These are phyloP conservation scores for Hericium rajendrae DNA, from an alignment of 768 basidiomycete species.

Conservation along the genomic window DNA sequence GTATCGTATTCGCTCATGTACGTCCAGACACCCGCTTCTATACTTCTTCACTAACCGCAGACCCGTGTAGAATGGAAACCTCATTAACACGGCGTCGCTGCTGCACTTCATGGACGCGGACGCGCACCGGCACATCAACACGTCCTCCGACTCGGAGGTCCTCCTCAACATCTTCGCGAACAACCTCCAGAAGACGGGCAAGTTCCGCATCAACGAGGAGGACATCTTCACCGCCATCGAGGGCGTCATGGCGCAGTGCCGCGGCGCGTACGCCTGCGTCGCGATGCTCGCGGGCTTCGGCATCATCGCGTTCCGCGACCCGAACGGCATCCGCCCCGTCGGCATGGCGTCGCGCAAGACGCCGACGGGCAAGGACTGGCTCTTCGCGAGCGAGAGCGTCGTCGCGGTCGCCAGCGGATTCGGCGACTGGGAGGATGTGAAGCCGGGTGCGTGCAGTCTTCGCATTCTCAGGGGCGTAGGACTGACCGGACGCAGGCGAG, in stretches of 20 bases:
- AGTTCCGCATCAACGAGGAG: constrained; percentile 98
- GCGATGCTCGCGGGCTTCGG: constrained; percentile 99
- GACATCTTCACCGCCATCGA: constrained; percentile 95
- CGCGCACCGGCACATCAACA: constrained; percentile 98
- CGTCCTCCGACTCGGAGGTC: constrained; percentile 94
- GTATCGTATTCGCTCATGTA: constrained; percentile 96
- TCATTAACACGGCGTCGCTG: constrained; percentile 85
- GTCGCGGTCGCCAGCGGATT: constrained; percentile 94
- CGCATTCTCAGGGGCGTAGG: background rate
- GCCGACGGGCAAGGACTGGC: constrained; percentile 68
- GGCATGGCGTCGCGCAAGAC: constrained; percentile 70
- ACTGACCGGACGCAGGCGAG: constrained; percentile 50
- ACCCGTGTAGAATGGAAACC: constrained; percentile 79
- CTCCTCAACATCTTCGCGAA: constrained; percentile 96
- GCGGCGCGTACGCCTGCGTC: constrained; percentile 93
- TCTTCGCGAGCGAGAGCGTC: constrained; percentile 92
- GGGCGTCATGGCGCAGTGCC: constrained; percentile 79
- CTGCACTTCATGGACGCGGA: constrained; percentile 91
- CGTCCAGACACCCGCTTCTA: constrained; percentile 15
- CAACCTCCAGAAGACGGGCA: constrained; percentile 96
- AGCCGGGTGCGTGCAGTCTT: constrained; percentile 51
- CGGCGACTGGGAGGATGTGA: constrained; percentile 86
- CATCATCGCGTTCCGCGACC: constrained; percentile 95
- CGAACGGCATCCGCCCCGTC: constrained; percentile 91
- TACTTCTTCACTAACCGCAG: background rate